Conservation (phyloP, 805 yeast genomes). For the Candida multigemmis region DNA sequence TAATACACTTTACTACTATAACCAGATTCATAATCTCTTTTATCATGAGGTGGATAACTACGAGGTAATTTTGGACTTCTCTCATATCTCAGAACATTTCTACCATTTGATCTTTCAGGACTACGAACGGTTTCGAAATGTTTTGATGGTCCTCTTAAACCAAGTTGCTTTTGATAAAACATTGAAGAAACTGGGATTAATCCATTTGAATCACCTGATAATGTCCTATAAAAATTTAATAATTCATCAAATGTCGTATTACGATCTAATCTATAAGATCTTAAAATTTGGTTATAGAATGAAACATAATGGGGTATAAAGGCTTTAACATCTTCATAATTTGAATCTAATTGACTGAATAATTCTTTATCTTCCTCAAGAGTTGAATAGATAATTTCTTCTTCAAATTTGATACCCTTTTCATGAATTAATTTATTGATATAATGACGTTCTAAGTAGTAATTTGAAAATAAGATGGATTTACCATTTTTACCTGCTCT, state of each 20-base stretch:
- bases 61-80: too few species aligned
- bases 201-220: too few species aligned
- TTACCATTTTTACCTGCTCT: constrained; percentile 80
- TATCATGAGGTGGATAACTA: too few species aligned
- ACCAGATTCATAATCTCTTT: constrained; percentile 9
- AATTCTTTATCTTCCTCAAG: constrained; percentile 21
- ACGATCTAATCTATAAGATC: constrained; percentile 11
- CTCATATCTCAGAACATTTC: too few species aligned
- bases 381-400: constrained; percentile 29
- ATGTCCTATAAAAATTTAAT: constrained; percentile 12
- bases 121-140: too few species aligned
- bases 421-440: constrained; percentile 35
- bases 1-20: constrained; percentile 3
- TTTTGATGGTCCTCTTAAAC: constrained; percentile 10
- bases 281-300: constrained; percentile 16
- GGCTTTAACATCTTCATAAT: background rate
- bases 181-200: too few species aligned
- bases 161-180: too few species aligned
- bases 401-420: constrained; percentile 47
- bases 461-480: constrained; percentile 52
- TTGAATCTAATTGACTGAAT: constrained; percentile 1
- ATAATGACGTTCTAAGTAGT: constrained; percentile 50
- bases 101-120: too few species aligned
- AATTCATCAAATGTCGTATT: constrained; percentile 21
- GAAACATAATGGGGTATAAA: constrained; percentile 3